phyloP scores from a whole-genome alignment of 768 basidiomycete species.

The Rhodotorula paludigena region DNA sequence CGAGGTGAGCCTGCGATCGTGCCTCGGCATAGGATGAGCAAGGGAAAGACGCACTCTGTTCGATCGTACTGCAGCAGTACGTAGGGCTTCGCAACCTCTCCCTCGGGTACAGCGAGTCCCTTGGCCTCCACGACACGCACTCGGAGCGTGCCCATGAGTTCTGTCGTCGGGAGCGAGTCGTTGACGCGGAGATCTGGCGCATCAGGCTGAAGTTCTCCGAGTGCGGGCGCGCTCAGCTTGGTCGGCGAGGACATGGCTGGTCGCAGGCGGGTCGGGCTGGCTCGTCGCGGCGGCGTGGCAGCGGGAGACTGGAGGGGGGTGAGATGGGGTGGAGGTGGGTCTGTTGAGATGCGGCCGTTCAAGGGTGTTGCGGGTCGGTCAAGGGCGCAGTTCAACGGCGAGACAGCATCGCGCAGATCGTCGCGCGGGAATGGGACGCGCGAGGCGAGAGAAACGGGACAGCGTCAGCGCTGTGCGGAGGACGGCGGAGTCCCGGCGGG shows the following conservation, averaged over 20 bases:
- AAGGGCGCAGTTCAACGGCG: neutral
- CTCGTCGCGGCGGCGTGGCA: neutral
- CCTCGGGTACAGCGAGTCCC: conserved; percentile 59
- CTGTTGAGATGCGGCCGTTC: neutral
- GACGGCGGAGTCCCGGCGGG: too few relatives aligned
- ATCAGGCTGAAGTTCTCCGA: too few relatives aligned
- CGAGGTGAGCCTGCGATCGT: neutral
- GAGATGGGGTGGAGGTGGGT: conserved; percentile 26
- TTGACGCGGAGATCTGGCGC: neutral
- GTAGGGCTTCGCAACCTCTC: conserved; percentile 16
- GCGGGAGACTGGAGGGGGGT: conserved; percentile 17
- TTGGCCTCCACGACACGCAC: conserved; percentile 90
- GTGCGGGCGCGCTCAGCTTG: neutral
- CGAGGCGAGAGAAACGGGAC: too few relatives aligned
- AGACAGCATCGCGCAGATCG: too few relatives aligned
- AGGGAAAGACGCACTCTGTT: conserved; percentile 17
- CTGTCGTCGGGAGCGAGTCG: conserved; percentile 14
- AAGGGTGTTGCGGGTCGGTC: neutral
- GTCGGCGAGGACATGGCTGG: neutral
- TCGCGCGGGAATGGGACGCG: neutral
- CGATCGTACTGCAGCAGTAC: conserved; percentile 37
- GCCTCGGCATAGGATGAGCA: neutral
- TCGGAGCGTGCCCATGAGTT: conserved; percentile 61
- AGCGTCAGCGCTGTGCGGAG: too few relatives aligned
- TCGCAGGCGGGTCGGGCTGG: neutral